Evolutionary conservation across 768 basidiomycete species (phyloP).

Genomic region (Gloeophyllum trabeum): DNA sequence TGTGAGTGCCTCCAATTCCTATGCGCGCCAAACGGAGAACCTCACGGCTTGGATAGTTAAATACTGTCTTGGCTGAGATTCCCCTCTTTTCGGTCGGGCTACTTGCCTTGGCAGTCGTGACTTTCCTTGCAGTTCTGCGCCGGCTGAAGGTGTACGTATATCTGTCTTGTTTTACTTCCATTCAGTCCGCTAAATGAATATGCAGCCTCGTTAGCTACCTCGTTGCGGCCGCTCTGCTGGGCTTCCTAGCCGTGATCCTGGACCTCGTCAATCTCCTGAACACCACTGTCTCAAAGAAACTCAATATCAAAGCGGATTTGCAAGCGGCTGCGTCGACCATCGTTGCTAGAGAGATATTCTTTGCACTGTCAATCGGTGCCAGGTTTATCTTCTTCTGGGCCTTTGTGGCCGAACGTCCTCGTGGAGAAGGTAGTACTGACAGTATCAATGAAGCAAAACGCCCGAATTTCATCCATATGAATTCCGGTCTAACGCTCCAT

Average conservation of each 20-base stretch:
- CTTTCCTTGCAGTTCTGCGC: constrained; percentile 14
- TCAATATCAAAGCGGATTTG: constrained; percentile 23
- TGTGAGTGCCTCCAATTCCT: not conserved
- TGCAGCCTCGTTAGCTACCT: constrained; percentile 33
- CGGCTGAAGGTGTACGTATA: constrained; percentile 9
- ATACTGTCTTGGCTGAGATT: constrained; percentile 13
- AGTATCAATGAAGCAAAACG: constrained; percentile 5
- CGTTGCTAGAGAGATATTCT: constrained; percentile 44
- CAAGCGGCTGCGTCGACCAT: too few species aligned
- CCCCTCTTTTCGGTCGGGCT: constrained; percentile 17
- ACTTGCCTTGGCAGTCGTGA: constrained; percentile 15
- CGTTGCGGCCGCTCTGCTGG: constrained; percentile 43
- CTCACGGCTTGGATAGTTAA: constrained; percentile 6
- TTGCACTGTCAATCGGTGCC: constrained; percentile 44
- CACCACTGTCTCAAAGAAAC: constrained; percentile 12
- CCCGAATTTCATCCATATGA: constrained; percentile 9
- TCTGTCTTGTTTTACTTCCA: not conserved
- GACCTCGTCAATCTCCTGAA: constrained; percentile 48
- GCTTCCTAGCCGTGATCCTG: constrained; percentile 50
- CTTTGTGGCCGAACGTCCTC: constrained; percentile 48
- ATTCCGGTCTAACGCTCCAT: constrained; percentile 21
- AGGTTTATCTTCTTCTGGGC: constrained; percentile 63
- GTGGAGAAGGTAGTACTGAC: constrained; percentile 21
- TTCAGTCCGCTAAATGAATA: not conserved
- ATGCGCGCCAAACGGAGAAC: not conserved